A percentile compares a stretch with the other conserved stretches of the same genome.
Evolutionary conservation across 2,329 filamentous ascomycete species (phyloP).

Genomic region (Nigrospora sphaerica): DNA sequence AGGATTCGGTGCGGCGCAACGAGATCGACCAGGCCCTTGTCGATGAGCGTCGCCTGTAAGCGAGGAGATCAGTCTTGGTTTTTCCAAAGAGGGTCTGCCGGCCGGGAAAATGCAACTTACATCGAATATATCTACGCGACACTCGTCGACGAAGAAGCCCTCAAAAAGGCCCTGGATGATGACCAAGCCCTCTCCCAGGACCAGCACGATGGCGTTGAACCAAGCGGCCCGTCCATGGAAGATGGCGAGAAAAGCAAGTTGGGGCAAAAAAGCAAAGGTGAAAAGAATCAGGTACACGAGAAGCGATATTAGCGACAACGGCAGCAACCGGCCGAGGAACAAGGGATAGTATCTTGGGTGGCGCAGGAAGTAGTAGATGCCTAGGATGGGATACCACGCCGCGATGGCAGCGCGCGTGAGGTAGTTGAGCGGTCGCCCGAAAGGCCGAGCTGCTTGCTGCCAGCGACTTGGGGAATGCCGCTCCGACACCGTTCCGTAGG

Average conservation of each 20-base stretch:
- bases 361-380: conserved; percentile 73
- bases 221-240: conserved; percentile 87
- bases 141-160: conserved; percentile 75
- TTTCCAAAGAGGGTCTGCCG: too few species aligned
- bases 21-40: conserved; percentile 63
- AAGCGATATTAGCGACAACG: conserved; percentile 72
- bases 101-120: conserved; percentile 33
- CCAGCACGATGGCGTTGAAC: conserved; percentile 79
- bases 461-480: background rate
- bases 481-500: too few species aligned
- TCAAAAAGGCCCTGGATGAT: conserved; percentile 67
- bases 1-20: conserved; percentile 59
- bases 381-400: conserved; percentile 54
- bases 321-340: conserved; percentile 69
- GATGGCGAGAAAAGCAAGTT: conserved; percentile 80
- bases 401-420: conserved; percentile 35
- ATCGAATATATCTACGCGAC: conserved; percentile 77
- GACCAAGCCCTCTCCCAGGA: conserved; percentile 74
- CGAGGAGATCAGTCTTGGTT: conserved; percentile 10
- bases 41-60: conserved; percentile 63
- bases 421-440: conserved; percentile 33
- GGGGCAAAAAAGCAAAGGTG: conserved; percentile 78
- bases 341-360: conserved; percentile 80
- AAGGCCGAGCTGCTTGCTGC: conserved; percentile 10
- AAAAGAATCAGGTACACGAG: conserved; percentile 84